Conservation (phyloP, 345 rosid genomes). For the Citrus glauca region DNA sequence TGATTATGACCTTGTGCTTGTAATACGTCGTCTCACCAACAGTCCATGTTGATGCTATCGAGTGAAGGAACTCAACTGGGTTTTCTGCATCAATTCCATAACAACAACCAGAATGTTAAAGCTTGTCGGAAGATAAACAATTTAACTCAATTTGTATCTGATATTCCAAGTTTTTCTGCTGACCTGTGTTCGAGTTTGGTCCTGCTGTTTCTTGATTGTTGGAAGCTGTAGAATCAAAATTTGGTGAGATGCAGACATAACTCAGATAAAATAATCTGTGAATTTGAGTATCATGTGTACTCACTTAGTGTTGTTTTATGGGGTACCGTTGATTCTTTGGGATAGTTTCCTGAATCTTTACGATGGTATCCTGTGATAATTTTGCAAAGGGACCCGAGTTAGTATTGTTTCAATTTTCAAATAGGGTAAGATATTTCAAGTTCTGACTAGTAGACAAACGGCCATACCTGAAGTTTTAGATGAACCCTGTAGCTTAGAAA, state of each 20-base stretch:
- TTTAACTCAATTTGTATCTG: not conserved
- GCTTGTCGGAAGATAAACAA: not conserved
- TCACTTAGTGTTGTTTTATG: conserved; percentile 29
- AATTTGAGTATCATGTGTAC: conserved; percentile 1
- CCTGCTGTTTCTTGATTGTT: conserved; percentile 19
- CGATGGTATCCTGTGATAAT: conserved; percentile 30
- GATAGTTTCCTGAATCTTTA: conserved; percentile 27
- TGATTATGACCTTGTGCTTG: conserved; percentile 67
- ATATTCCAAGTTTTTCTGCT: not conserved
- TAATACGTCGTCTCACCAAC: conserved; percentile 43
- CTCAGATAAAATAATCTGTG: not conserved
- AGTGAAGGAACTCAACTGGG: conserved; percentile 56
- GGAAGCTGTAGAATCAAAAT: conserved; percentile 21
- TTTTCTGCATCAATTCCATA: conserved; percentile 11
- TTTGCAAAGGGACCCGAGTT: not conserved
- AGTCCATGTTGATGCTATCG: conserved; percentile 59
- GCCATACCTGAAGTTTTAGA: conserved; percentile 17
- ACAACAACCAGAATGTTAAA: not conserved
- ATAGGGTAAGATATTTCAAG: too few species aligned
- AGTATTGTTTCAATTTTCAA: not conserved
- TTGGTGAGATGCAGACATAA: not conserved
- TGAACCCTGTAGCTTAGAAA: conserved; percentile 44
- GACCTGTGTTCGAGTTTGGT: conserved; percentile 24
- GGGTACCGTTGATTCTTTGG: conserved; percentile 23
- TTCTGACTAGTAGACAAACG: not conserved